phyloP scores from a whole-genome alignment of 345 rosid species.

The Mallotus nudiflorus region DNA sequence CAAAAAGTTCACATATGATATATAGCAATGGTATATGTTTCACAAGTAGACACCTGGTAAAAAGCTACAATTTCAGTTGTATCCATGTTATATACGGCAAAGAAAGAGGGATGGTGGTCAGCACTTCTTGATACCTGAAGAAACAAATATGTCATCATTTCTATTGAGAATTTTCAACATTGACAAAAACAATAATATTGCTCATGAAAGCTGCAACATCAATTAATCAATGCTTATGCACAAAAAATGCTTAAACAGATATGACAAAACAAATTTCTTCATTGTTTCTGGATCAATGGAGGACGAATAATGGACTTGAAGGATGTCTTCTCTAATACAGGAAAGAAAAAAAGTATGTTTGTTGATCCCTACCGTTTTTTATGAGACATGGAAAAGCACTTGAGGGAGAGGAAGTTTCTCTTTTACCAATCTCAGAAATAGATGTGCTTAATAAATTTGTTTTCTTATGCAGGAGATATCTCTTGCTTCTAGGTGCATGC shows the following conservation, averaged over 20 bases:
- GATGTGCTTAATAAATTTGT: background rate
- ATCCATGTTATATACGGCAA: constrained; percentile 96
- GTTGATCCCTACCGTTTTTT: background rate
- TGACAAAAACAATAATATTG: background rate
- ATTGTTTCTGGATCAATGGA: background rate
- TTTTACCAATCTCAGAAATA: background rate
- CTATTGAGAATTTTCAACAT: constrained; percentile 9
- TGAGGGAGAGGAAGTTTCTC: background rate
- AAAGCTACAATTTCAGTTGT: constrained; percentile 93
- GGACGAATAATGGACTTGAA: background rate
- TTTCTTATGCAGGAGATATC: constrained; percentile 1
- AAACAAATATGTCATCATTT: constrained; percentile 22
- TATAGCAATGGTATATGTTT: constrained; percentile 6
- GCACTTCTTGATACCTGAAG: constrained; percentile 63
- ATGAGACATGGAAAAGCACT: background rate
- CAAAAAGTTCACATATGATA: background rate
- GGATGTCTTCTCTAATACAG: background rate
- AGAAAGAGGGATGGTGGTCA: constrained; percentile 81
- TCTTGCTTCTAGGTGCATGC: background rate
- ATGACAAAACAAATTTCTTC: background rate
- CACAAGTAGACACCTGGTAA: constrained; percentile 60
- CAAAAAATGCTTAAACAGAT: background rate
- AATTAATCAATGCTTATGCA: background rate
- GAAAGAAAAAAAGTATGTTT: background rate
- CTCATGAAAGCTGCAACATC: background rate